Conservation (phyloP, 257 asterid species). For the Mentha longifolia region DNA sequence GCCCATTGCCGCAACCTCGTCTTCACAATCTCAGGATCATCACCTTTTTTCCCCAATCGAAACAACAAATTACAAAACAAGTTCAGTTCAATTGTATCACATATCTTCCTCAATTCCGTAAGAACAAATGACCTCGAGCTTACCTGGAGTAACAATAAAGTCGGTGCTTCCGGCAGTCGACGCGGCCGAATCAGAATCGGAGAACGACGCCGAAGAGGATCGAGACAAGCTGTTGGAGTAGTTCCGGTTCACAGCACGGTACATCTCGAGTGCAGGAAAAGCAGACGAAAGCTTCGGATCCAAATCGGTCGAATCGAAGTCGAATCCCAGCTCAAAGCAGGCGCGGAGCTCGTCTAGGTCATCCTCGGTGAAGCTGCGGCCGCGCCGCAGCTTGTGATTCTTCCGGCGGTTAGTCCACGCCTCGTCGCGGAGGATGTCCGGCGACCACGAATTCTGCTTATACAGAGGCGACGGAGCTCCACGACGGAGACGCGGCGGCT, state of each 20-base stretch:
- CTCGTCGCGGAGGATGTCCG: constrained; percentile 57
- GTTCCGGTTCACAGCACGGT: constrained; percentile 45
- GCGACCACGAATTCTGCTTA: constrained; percentile 66
- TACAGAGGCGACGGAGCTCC: constrained; percentile 31
- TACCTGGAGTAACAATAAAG: constrained; percentile 42
- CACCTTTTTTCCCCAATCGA: constrained; percentile 34
- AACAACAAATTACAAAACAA: constrained; percentile 21
- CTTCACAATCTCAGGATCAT: constrained; percentile 55
- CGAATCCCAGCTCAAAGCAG: constrained; percentile 69
- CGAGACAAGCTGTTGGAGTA: constrained; percentile 35
- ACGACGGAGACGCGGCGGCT: constrained; percentile 42
- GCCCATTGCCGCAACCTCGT: constrained; percentile 69
- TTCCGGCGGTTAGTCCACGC: constrained; percentile 53
- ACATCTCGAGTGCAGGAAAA: constrained; percentile 69
- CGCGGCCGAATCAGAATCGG: constrained; percentile 41
- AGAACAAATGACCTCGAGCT: background rate
- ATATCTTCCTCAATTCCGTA: background rate
- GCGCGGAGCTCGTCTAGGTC: constrained; percentile 74
- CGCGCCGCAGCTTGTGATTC: constrained; percentile 35
- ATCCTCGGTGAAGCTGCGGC: constrained; percentile 53
- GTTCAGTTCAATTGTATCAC: background rate
- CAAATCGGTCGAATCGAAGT: constrained; percentile 52
- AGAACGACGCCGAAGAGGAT: constrained; percentile 46
- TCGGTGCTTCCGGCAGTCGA: constrained; percentile 33
- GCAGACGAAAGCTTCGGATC: constrained; percentile 52